These are phyloP conservation scores for Claviceps spartinae DNA, from an alignment of 2,329 filamentous ascomycete species.

Conservation along the genomic window DNA sequence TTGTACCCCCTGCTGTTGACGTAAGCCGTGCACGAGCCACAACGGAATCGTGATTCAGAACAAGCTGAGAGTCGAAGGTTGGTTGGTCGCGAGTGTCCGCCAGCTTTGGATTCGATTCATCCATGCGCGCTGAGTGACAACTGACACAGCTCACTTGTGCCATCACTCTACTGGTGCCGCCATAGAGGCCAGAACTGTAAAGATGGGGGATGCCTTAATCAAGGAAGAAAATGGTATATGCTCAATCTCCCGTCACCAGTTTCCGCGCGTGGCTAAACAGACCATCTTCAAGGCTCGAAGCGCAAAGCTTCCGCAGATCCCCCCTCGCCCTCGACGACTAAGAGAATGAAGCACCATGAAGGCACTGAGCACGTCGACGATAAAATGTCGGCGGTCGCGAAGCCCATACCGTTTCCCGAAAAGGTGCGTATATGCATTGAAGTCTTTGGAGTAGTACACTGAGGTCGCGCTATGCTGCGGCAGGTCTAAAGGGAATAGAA, in stretches of 20 bases:
- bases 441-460: no score
- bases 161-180: not conserved
- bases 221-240: slow-evolving; percentile 21
- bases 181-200: not conserved
- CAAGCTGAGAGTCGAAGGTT: not conserved
- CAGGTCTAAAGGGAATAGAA: no score
- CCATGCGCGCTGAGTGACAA: not conserved
- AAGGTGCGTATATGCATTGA: slow-evolving; percentile 40
- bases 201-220: slow-evolving; percentile 10
- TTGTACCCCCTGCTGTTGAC: slow-evolving; percentile 8
- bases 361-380: slow-evolving; percentile 17
- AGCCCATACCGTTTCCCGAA: slow-evolving; percentile 74
- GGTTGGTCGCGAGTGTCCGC: not conserved
- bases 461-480: no score
- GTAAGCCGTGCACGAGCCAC: slow-evolving; percentile 18
- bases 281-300: slow-evolving; percentile 37
- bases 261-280: not conserved
- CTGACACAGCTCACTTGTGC: not conserved
- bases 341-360: slow-evolving; percentile 45
- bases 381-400: slow-evolving; percentile 36
- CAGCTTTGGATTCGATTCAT: not conserved
- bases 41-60: no score
- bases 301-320: slow-evolving; percentile 60
- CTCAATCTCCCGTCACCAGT: no score
- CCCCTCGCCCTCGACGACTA: slow-evolving; percentile 45